These are phyloP conservation scores for Zanthoxylum bungeanum DNA, from an alignment of 345 rosid genomes.

Conservation along the genomic window DNA sequence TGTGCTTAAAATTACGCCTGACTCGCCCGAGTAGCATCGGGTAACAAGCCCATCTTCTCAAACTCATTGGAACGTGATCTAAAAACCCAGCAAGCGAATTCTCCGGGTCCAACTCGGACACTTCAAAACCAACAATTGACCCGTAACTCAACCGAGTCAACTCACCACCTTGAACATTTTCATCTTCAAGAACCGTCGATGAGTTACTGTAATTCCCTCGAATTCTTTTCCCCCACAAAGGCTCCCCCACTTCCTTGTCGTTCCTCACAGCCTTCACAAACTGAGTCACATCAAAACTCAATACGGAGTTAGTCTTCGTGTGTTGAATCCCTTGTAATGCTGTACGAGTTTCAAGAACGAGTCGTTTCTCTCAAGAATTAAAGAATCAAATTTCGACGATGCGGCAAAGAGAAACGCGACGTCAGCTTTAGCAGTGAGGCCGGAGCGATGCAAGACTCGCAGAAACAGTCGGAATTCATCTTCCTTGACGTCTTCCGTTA, in stretches of 20 bases:
- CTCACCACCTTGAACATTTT: constrained; percentile 15
- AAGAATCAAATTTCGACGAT: constrained; percentile 31
- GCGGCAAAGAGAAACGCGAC: constrained; percentile 47
- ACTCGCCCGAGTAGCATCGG: constrained; percentile 87
- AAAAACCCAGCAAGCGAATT: constrained; percentile 79
- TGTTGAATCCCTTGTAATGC: constrained; percentile 22
- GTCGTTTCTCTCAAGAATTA: constrained; percentile 60
- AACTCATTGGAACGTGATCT: constrained; percentile 60
- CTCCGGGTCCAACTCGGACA: constrained; percentile 83
- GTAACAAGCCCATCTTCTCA: constrained; percentile 87
- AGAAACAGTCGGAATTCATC: constrained; percentile 61
- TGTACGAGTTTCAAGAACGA: constrained; percentile 59
- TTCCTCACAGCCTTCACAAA: constrained; percentile 41
- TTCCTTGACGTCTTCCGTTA: constrained; percentile 45
- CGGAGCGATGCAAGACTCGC: constrained; percentile 61
- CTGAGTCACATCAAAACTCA: constrained; percentile 42
- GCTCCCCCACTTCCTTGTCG: constrained; percentile 37
- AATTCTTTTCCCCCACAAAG: constrained; percentile 78
- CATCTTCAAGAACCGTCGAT: constrained; percentile 6
- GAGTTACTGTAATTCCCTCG: constrained; percentile 24
- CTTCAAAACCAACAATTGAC: constrained; percentile 76
- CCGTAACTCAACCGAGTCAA: constrained; percentile 63
- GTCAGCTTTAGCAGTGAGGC: constrained; percentile 66
- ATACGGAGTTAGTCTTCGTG: constrained; percentile 27
- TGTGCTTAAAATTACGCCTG: constrained; percentile 70